phyloP scores from a whole-genome alignment of 1,284 basidiomycete species.

The Marasmius oreades region DNA sequence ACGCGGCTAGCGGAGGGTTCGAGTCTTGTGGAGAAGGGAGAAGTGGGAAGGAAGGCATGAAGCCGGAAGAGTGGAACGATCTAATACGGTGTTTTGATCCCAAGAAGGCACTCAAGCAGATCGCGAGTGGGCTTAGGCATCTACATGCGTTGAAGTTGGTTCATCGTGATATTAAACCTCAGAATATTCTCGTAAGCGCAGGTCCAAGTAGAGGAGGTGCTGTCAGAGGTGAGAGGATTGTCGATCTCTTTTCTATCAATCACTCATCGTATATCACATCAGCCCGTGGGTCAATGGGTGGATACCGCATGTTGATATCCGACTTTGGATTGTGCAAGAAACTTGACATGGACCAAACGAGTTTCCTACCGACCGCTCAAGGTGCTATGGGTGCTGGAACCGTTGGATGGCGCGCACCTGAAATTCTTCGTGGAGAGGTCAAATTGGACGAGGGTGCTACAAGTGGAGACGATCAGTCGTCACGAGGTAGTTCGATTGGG shows the following conservation, averaged over 20 bases:
- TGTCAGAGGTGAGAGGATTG: conserved; percentile 9
- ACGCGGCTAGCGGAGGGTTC: not conserved
- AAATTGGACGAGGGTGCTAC: conserved; percentile 56
- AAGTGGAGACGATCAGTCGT: conserved; percentile 60
- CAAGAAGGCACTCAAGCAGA: conserved; percentile 85
- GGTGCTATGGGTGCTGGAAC: conserved; percentile 88
- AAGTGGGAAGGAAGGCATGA: conserved; percentile 7
- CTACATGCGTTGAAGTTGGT: conserved; percentile 95
- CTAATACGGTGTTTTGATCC: conserved; percentile 45
- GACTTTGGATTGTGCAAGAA: conserved; percentile 95
- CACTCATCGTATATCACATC: too few relatives aligned
- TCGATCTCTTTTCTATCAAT: not conserved
- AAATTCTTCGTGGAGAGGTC: conserved; percentile 89
- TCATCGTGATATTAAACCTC: conserved; percentile 98
- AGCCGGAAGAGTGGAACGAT: conserved; percentile 8
- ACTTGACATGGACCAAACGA: conserved; percentile 90
- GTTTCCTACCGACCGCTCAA: conserved; percentile 79
- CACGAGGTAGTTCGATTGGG: conserved; percentile 58
- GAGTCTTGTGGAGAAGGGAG: not conserved
- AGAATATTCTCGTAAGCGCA: conserved; percentile 91
- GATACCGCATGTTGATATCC: conserved; percentile 87
- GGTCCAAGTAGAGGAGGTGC: conserved; percentile 48
- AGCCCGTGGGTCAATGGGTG: conserved; percentile 17
- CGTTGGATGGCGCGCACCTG: conserved; percentile 92
- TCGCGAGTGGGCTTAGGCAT: conserved; percentile 86